Conservation (phyloP, 73 alveolate species). For the Paramecium sonneborni region DNA sequence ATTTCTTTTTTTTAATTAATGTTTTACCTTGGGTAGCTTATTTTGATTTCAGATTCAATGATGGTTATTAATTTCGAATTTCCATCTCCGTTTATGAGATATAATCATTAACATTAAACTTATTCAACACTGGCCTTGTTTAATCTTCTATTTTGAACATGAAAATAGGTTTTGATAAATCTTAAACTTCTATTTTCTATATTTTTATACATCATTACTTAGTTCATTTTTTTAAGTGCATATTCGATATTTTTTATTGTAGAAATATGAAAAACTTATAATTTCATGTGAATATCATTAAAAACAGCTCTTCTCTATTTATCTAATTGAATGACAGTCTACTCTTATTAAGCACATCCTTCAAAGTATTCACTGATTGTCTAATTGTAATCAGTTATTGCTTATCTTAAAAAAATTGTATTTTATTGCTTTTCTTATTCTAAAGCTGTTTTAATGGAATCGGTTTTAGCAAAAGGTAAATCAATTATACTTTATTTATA, state of each 20-base stretch:
- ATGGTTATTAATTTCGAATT: not conserved
- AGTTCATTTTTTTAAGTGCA: not conserved
- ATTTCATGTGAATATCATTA: not conserved
- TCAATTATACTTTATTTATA: not conserved
- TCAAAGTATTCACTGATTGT: not conserved
- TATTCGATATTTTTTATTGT: constrained; percentile 3
- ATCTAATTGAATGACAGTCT: not conserved
- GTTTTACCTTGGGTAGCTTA: not conserved
- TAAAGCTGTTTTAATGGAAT: not conserved
- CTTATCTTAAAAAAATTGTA: not conserved
- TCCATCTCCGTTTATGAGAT: not conserved
- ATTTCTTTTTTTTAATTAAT: not conserved
- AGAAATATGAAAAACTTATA: constrained; percentile 26
- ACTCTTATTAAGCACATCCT: not conserved
- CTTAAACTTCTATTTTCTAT: constrained; percentile 2
- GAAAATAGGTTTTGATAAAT: not conserved
- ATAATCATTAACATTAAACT: not conserved
- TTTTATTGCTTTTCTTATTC: not conserved
- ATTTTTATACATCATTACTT: not conserved
- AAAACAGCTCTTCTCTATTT: constrained; percentile 2
- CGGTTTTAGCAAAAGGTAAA: not conserved
- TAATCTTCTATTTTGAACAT: not conserved
- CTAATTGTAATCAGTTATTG: not conserved
- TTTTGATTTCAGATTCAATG: not conserved
- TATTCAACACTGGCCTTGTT: constrained; percentile 17